These are phyloP conservation scores for Lipomyces sp. DNA, from an alignment of 805 yeast species.

Conservation along the genomic window DNA sequence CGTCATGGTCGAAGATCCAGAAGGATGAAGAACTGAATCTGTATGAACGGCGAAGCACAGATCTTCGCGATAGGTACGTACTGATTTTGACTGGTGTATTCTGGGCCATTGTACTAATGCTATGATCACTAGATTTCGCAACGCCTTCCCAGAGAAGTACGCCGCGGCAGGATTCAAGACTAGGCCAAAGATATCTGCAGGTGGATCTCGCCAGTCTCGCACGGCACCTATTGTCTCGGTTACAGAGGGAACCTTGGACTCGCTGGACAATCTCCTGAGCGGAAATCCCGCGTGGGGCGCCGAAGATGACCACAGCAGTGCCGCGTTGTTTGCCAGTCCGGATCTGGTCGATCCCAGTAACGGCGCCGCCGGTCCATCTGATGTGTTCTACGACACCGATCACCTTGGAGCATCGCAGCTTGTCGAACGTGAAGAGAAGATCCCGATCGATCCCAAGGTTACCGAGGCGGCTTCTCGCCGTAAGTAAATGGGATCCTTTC, in stretches of 20 bases:
- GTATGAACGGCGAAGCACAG: slow-evolving; percentile 44
- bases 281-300: slow-evolving; percentile 17
- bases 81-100: not conserved
- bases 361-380: slow-evolving; percentile 1
- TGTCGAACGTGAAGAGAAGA: slow-evolving; percentile 17
- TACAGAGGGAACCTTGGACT: slow-evolving; percentile 6
- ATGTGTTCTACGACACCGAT: slow-evolving; percentile 18
- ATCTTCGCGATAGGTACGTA: slow-evolving; percentile 41
- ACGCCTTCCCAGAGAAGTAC: slow-evolving; percentile 46
- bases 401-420: slow-evolving; percentile 7
- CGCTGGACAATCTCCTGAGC: slow-evolving; percentile 13
- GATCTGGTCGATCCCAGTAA: slow-evolving; percentile 22
- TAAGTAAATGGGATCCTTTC: slow-evolving; percentile 3
- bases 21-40: slow-evolving; percentile 41
- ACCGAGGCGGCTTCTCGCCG: slow-evolving; percentile 27
- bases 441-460: slow-evolving; percentile 27
- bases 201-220: slow-evolving; percentile 21
- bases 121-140: slow-evolving; percentile 36
- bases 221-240: slow-evolving; percentile 16
- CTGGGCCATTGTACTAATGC: not conserved
- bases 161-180: slow-evolving; percentile 45
- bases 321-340: slow-evolving; percentile 10
- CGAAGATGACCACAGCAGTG: slow-evolving; percentile 18
- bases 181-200: slow-evolving; percentile 17
- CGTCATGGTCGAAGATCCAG: slow-evolving; percentile 48